phyloP scores from a whole-genome alignment of 1,284 basidiomycete genomes.

The Rhodotorula mucilaginosa region DNA sequence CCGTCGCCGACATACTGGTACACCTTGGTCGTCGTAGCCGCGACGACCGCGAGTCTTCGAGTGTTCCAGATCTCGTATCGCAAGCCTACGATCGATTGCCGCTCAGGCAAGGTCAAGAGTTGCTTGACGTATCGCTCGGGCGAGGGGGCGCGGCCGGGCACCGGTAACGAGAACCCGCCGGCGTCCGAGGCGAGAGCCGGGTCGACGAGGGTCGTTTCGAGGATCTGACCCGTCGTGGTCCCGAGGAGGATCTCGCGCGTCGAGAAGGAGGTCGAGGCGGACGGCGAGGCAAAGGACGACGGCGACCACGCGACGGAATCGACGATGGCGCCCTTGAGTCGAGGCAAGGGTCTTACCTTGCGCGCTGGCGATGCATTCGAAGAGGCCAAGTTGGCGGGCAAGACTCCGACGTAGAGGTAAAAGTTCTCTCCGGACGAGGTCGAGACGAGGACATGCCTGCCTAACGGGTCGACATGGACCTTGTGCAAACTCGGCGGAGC shows the following conservation, averaged over 20 bases:
- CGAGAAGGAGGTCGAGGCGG: constrained; percentile 60
- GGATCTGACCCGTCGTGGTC: constrained; percentile 74
- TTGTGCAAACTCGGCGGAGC: constrained; percentile 54
- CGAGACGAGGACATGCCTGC: constrained; percentile 80
- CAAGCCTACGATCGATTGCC: constrained; percentile 74
- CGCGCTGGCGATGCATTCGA: constrained; percentile 48
- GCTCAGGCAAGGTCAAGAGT: constrained; percentile 75
- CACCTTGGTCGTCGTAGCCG: constrained; percentile 81
- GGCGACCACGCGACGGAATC: constrained; percentile 93
- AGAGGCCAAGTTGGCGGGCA: constrained; percentile 12
- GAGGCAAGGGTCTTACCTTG: constrained; percentile 72
- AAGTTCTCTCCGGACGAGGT: constrained; percentile 88
- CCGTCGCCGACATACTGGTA: constrained; percentile 78
- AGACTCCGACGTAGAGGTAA: constrained; percentile 76
- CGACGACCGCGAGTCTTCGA: constrained; percentile 63
- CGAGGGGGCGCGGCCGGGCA: constrained; percentile 43
- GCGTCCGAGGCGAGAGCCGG: constrained; percentile 61
- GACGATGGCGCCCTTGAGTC: constrained; percentile 75
- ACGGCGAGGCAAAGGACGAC: constrained; percentile 54
- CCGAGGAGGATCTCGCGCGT: constrained; percentile 88
- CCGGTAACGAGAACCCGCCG: constrained; percentile 43
- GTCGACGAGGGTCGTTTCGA: constrained; percentile 75
- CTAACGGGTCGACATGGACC: constrained; percentile 86
- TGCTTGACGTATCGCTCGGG: constrained; percentile 65
- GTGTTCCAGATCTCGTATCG: constrained; percentile 64